Evolutionary conservation across 1,139 yeast genomes (phyloP).

Genomic region (Pichia sp.): DNA sequence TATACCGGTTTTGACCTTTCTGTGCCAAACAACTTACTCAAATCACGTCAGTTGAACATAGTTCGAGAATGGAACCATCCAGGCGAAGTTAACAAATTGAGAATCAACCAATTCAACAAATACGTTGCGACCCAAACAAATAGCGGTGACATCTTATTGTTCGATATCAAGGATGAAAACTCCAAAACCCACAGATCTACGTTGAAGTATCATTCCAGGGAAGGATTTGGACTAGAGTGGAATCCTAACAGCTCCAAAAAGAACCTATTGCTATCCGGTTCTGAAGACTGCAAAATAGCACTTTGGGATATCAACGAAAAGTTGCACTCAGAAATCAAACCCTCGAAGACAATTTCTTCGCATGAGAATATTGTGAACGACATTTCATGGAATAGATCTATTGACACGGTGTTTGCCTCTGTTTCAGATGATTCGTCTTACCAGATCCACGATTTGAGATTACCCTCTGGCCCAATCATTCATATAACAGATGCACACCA

Average conservation of each 20-base stretch:
- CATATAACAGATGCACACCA: slow-evolving; percentile 39
- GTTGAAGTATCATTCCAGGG: slow-evolving; percentile 58
- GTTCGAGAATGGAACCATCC: slow-evolving; percentile 49
- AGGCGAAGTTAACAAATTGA: slow-evolving; percentile 50
- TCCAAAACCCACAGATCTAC: slow-evolving; percentile 31
- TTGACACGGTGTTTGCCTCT: slow-evolving; percentile 55
- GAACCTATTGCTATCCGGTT: slow-evolving; percentile 54
- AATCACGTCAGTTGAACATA: slow-evolving; percentile 35
- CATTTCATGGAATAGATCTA: slow-evolving; percentile 49
- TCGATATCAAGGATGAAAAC: slow-evolving; percentile 30
- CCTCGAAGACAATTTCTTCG: slow-evolving; percentile 41
- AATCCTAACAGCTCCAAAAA: slow-evolving; percentile 31
- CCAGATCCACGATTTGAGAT: slow-evolving; percentile 64
- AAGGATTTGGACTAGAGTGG: slow-evolving; percentile 77
- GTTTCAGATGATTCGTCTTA: slow-evolving; percentile 70
- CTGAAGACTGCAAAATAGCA: slow-evolving; percentile 64
- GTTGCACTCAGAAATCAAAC: slow-evolving; percentile 27
- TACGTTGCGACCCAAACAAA: slow-evolving; percentile 49
- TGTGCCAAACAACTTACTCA: slow-evolving; percentile 15
- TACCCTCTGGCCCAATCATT: slow-evolving; percentile 40
- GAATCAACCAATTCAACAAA: slow-evolving; percentile 38
- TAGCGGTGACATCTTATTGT: slow-evolving; percentile 46
- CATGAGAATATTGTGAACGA: slow-evolving; percentile 56
- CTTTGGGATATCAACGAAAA: slow-evolving; percentile 56
- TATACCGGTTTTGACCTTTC: background rate